Conservation (phyloP, 345 rosid genomes). For the Aegle marmelos region DNA sequence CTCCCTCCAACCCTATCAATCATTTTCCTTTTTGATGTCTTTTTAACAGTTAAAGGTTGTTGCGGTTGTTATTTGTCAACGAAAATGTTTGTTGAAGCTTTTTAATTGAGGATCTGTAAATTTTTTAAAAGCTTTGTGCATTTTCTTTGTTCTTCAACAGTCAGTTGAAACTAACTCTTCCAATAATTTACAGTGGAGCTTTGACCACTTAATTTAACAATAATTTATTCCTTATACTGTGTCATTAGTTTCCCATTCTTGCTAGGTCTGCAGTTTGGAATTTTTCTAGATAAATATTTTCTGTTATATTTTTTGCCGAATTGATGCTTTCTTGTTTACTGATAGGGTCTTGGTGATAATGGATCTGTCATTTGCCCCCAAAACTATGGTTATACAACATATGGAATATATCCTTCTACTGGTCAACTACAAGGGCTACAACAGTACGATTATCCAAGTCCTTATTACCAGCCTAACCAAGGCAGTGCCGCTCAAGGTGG, state of each 20-base stretch:
- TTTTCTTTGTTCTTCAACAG: not conserved
- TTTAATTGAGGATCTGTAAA: not conserved
- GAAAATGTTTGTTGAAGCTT: not conserved
- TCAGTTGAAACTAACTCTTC: not conserved
- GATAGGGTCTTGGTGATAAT: slow-evolving; percentile 39
- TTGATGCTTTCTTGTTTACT: slow-evolving; percentile 21
- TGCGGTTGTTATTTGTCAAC: not conserved
- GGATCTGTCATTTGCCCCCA: slow-evolving; percentile 41
- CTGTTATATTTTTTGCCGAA: not conserved
- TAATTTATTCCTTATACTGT: not conserved
- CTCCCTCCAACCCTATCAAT: not conserved
- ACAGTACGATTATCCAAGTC: slow-evolving; percentile 52
- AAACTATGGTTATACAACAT: slow-evolving; percentile 41
- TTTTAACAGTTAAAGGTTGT: not conserved
- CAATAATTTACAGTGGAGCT: not conserved
- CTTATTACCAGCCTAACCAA: slow-evolving; percentile 33
- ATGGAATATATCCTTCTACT: slow-evolving; percentile 41
- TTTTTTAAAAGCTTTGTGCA: not conserved
- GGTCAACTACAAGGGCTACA: slow-evolving; percentile 37
- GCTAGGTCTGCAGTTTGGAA: not conserved
- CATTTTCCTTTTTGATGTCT: not conserved
- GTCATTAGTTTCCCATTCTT: not conserved
- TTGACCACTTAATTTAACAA: not conserved
- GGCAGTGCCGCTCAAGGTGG: slow-evolving; percentile 22
- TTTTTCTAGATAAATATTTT: not conserved